Base-by-base conservation (phyloP, 495 filamentous ascomycete genomes). In the Letharia lupina region DNA sequence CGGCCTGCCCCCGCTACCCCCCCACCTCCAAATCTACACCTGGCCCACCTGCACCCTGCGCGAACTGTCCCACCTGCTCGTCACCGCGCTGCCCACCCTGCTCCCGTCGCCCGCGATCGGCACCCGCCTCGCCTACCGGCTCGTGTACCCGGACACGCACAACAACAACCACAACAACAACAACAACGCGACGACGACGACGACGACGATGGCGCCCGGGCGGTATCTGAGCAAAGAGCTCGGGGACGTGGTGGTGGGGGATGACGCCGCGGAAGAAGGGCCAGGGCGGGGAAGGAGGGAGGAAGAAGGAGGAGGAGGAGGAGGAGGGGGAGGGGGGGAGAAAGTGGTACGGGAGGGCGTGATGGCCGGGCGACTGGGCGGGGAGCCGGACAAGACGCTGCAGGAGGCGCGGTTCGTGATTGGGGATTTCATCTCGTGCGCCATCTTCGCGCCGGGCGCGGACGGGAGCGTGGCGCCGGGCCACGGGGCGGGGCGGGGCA, bases 341-440 rank as follows among this genome's bases (percentile, higher is more conserved):
- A 67, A 67, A 40, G 60, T 70, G 13, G 65, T 67, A 2, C 60
- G 50, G 47, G 48, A 72, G 31, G 70, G 65, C 11, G 65, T 77
- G n/a, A 75, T 66, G 73, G 65, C 23, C 47, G 69, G 73, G 10
- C 69, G 75, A 58, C 75, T 83, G 39, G 79, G 76, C n/a, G 80
- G 80, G 16, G 85, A 87, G n/a, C 81, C 82, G 52, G 83, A 87
- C 13, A 93, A 87, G 77, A 90, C 89, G 54, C 76, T 97, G 50
- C 76, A 77, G 58, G 91, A 95, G 54, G 85, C 82, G 44, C 80
- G 84, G 37, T 96, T 96, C 70, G 87, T 97, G 40, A 86, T 93
- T 66, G 94, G 93, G 0, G 93, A 96, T 76, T 96, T 87, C 73
- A 82, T 98, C 33, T 85, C 86, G 64, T 91, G 88, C 73, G 89